Conservation (phyloP, 257 asterid genomes). For the Oldenlandia corymbosa region DNA sequence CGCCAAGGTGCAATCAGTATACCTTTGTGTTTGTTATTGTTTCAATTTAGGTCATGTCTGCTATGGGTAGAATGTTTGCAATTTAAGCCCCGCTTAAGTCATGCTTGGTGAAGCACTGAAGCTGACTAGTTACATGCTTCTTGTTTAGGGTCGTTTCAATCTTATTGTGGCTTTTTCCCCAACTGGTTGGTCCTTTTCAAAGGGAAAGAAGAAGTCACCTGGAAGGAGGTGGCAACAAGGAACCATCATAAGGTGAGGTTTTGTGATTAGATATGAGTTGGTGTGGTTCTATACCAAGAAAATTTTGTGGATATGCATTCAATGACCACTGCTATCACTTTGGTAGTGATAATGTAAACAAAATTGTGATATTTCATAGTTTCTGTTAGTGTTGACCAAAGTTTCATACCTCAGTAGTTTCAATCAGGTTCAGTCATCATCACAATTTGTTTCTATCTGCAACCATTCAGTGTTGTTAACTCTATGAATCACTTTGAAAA, state of each 20-base stretch:
- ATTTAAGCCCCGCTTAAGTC: neutral
- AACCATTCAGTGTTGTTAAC: neutral
- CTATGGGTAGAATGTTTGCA: neutral
- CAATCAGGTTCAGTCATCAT: neutral
- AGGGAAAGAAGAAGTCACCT: constrained; percentile 73
- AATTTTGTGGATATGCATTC: neutral
- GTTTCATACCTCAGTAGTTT: neutral
- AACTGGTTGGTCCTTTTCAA: constrained; percentile 91
- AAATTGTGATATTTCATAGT: neutral
- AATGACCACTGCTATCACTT: neutral
- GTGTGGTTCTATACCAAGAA: neutral
- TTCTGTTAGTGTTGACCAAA: neutral
- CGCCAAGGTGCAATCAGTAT: neutral
- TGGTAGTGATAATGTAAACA: neutral
- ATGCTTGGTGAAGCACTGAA: neutral
- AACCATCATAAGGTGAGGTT: constrained; percentile 71
- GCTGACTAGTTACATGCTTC: neutral
- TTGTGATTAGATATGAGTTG: neutral
- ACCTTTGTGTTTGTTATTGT: neutral
- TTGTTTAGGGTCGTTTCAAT: constrained; percentile 55
- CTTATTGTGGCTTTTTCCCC: constrained; percentile 83
- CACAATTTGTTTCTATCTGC: neutral
- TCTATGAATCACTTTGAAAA: no score
- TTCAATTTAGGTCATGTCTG: neutral
- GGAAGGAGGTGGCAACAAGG: constrained; percentile 97